A percentile compares a stretch with the other conserved stretches of the same genome.
Evolutionary conservation across 208 protist genomes (phyloP).

Genomic region (Crithidia expoeki): DNA sequence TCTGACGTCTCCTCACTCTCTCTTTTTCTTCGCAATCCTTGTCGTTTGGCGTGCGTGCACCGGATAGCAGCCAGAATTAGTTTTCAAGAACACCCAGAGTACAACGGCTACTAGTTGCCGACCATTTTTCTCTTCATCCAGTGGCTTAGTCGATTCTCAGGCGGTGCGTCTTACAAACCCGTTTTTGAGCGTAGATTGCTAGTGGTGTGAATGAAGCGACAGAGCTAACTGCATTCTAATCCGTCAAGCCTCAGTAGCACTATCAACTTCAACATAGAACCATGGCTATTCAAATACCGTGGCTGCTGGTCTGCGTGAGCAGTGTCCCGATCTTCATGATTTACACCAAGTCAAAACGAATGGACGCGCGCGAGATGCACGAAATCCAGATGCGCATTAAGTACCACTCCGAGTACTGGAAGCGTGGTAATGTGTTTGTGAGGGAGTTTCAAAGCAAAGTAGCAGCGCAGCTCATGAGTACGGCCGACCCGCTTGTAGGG

Average conservation of each 20-base stretch:
- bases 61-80: too few species aligned
- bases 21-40: too few species aligned
- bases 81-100: too few species aligned
- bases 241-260: background rate
- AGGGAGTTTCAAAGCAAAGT: constrained; percentile 35
- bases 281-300: constrained; percentile 61
- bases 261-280: background rate
- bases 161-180: too few species aligned
- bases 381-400: constrained; percentile 86
- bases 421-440: constrained; percentile 68
- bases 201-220: too few species aligned
- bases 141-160: too few species aligned
- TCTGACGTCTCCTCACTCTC: too few species aligned
- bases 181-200: too few species aligned
- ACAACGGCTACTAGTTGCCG: too few species aligned
- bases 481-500: constrained; percentile 48
- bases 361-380: constrained; percentile 80
- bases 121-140: too few species aligned
- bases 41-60: too few species aligned
- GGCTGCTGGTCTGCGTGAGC: constrained; percentile 61
- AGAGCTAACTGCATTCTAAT: too few species aligned
- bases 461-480: constrained; percentile 28
- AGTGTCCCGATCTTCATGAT: constrained; percentile 77
- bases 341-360: constrained; percentile 70
- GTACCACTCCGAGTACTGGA: constrained; percentile 81